Percentiles rank a stretch among this genome's conserved stretches.
phyloP scores from a whole-genome alignment of 129 eudicot genomes.

The Apium graveolens region DNA sequence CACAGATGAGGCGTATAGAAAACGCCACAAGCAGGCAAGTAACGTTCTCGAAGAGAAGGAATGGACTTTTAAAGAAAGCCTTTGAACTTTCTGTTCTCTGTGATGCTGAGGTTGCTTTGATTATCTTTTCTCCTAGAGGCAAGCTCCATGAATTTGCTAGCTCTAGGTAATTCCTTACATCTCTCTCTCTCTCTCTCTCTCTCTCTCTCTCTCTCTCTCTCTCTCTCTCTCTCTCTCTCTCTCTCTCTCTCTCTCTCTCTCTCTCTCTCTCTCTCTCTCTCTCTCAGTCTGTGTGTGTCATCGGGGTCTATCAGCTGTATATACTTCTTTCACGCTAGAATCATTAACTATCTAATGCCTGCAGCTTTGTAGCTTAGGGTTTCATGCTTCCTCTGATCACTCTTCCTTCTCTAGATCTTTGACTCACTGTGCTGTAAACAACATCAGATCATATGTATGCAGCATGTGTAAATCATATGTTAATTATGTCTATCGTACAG shows the following conservation, averaged over 20 bases:
- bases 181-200: no score
- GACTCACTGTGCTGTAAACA: neutral
- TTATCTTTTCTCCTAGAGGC: slow-evolving; percentile 85
- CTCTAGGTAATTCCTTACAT: slow-evolving; percentile 38
- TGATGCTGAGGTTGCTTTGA: slow-evolving; percentile 78
- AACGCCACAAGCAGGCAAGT: slow-evolving; percentile 83
- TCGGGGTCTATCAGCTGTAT: no score
- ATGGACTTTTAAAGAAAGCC: slow-evolving; percentile 70
- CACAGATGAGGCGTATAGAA: slow-evolving; percentile 85
- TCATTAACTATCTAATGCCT: neutral
- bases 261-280: no score
- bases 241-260: no score
- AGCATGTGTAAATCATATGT: neutral
- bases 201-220: no score
- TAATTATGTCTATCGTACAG: neutral
- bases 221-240: no score
- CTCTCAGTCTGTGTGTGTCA: no score
- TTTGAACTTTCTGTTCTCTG: slow-evolving; percentile 82
- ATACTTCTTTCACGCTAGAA: neutral
- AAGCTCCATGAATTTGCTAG: slow-evolving; percentile 87
- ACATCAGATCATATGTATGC: neutral
- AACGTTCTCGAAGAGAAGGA: slow-evolving; percentile 69
- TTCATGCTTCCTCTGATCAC: neutral
- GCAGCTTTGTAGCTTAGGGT: neutral
- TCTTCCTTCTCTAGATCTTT: neutral